Percentiles rank a stretch among this genome's conserved stretches.
phyloP scores from a whole-genome alignment of 139 green algal genomes.

The Zygnema circumcarinatum region DNA sequence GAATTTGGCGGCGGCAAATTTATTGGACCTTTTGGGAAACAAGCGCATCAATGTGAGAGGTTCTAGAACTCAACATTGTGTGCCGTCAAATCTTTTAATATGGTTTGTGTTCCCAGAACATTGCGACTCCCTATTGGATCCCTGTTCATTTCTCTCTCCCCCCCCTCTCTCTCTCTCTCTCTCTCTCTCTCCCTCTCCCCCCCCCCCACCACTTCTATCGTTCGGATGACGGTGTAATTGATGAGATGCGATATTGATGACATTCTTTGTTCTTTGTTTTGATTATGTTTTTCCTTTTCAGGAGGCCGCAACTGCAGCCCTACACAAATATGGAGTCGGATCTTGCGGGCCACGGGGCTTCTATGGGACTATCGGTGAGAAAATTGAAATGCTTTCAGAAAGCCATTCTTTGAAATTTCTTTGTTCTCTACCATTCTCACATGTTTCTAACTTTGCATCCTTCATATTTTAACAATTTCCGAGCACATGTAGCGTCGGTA shows the following conservation, averaged over 20 bases:
- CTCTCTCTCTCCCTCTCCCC: no score
- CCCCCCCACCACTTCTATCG: no score
- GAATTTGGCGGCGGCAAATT: conserved; percentile 86
- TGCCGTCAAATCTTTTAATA: conserved; percentile 14
- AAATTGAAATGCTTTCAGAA: no score
- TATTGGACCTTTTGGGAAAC: conserved; percentile 79
- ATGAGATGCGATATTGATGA: no score
- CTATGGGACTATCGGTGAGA: conserved; percentile 91
- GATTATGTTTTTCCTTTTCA: no score
- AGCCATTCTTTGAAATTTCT: conserved; percentile 11
- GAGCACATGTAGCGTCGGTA: conserved; percentile 3
- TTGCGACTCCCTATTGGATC: background rate
- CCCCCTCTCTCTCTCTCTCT: no score
- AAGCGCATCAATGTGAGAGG: conserved; percentile 57
- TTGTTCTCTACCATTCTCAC: conserved; percentile 4
- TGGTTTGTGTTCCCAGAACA: background rate
- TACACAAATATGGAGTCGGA: conserved; percentile 94
- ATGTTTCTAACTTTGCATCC: background rate
- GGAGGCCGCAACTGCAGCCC: conserved; percentile 56
- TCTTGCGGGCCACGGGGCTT: conserved; percentile 97
- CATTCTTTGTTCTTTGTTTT: no score
- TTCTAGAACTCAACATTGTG: background rate
- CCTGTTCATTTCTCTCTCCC: background rate
- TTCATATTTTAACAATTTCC: conserved; percentile 1
- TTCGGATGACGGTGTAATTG: no score